A percentile compares a stretch with the other conserved stretches of the same genome.
These are phyloP conservation scores for Camellia oleifera DNA, from an alignment of 179 eudicot genomes.

Conservation along the genomic window DNA sequence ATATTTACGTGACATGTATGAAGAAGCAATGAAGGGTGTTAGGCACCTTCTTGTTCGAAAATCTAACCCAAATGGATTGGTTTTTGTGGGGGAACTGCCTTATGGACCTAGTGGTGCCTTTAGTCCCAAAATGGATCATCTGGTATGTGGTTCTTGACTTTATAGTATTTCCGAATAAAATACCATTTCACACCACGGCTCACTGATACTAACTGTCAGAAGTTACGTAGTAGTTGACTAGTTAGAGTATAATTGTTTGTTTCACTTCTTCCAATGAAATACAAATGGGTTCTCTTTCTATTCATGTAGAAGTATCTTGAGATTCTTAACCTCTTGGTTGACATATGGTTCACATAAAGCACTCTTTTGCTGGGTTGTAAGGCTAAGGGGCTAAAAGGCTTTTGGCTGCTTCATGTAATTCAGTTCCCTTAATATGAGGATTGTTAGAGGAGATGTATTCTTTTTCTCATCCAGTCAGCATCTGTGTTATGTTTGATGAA, in stretches of 20 bases:
- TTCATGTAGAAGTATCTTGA: neutral
- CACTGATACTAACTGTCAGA: neutral
- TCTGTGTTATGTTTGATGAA: neutral
- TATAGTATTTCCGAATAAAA: neutral
- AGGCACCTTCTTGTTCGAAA: slow-evolving; percentile 79
- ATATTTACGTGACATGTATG: slow-evolving; percentile 77
- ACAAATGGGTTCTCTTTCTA: neutral
- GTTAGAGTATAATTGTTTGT: neutral
- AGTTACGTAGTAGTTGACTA: neutral
- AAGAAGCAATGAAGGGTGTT: slow-evolving; percentile 95
- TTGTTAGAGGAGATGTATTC: neutral
- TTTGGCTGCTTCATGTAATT: neutral
- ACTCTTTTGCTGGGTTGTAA: neutral
- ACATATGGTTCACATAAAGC: neutral
- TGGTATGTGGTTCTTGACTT: slow-evolving; percentile 47
- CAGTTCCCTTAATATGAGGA: neutral
- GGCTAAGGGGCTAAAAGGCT: slow-evolving; percentile 4
- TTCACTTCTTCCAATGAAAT: neutral
- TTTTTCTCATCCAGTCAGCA: neutral
- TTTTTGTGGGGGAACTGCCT: slow-evolving; percentile 94
- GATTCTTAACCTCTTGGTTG: neutral
- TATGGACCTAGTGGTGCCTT: slow-evolving; percentile 61
- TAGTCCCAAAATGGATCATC: slow-evolving; percentile 98
- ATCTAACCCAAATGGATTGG: slow-evolving; percentile 74
- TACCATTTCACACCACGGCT: neutral